Evolutionary conservation across 768 basidiomycete genomes (phyloP).

Genomic region (Lactifluus hygrophoroides): DNA sequence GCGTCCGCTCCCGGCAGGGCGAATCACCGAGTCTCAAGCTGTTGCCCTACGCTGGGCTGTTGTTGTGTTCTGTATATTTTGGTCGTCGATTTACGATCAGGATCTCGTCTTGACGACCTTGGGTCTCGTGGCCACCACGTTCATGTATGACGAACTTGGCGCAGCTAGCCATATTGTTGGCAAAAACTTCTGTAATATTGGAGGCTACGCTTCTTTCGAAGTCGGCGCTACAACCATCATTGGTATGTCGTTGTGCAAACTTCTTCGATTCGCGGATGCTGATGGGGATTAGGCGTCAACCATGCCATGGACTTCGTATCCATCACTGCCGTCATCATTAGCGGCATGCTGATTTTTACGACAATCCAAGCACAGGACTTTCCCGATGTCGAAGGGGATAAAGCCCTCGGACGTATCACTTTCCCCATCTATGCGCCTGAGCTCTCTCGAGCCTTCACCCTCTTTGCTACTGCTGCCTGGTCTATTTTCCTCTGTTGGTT

Average conservation of each 20-base stretch:
- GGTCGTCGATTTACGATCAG: slow-evolving; percentile 14
- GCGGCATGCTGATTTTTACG: slow-evolving; percentile 22
- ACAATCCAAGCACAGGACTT: slow-evolving; percentile 25
- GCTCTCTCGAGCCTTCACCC: slow-evolving; percentile 20
- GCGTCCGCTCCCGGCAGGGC: slow-evolving; percentile 25
- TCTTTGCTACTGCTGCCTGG: slow-evolving; percentile 22
- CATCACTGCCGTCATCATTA: slow-evolving; percentile 20
- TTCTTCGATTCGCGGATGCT: slow-evolving; percentile 8
- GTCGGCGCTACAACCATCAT: slow-evolving; percentile 20
- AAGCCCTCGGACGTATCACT: slow-evolving; percentile 20
- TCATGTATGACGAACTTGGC: slow-evolving; percentile 18
- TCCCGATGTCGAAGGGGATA: slow-evolving; percentile 23
- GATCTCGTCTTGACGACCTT: slow-evolving; percentile 16
- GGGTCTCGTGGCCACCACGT: slow-evolving; percentile 22
- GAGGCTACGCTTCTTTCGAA: slow-evolving; percentile 23
- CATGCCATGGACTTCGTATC: slow-evolving; percentile 19
- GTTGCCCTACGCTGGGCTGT: slow-evolving; percentile 19
- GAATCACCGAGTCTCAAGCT: slow-evolving; percentile 20
- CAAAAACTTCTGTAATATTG: slow-evolving; percentile 22
- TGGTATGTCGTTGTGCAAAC: slow-evolving; percentile 11
- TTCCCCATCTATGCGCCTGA: slow-evolving; percentile 22
- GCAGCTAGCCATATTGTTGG: slow-evolving; percentile 15
- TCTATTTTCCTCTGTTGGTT: slow-evolving; percentile 19
- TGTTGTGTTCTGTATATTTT: slow-evolving; percentile 18
- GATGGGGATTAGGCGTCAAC: slow-evolving; percentile 11